Base-by-base conservation (phyloP, 2,329 filamentous ascomycete species). In the Myriangium duriaei region DNA sequence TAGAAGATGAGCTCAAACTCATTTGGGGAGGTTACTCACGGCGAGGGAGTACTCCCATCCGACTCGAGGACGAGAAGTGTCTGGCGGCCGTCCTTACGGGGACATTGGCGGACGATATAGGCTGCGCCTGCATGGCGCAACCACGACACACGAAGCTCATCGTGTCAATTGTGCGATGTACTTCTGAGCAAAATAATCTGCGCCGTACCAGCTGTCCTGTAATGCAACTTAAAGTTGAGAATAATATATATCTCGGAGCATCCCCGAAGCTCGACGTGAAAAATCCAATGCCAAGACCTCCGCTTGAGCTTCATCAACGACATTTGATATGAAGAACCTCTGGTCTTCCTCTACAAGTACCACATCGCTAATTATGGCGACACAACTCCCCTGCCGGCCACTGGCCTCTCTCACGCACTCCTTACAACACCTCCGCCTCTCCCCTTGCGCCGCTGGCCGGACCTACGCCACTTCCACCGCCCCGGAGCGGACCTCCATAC, bases 401-500 rank as follows among this genome's bases (percentile, higher is more conserved):
- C 60, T 82, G 54, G 73, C 74, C 67, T 79, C 75, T 61, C 74
- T 82, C 56, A 82, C 81, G 61, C 65, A 72, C 18, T 62, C 74
- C 26, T 54, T 84, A 49, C 68, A 77, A 46, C 68, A 72, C 53
- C 61, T 69, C 32, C 65, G 74, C 34, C 47, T 48, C 24, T 52
- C 56, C 42, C 53, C 52, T 21, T 47, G 51, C 18, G 49, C 47
- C 44, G 45, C 37, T 11, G 46, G 52, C 12, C 47, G 55, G 43
- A 36, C 30, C 21, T 51, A 50, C 39, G 45, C 68, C 68, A 44
- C 69, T 72, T 40, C 61, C 56, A 39, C 49, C 54, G 29, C 52
- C 51, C 34, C 56, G 55, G 37, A 59, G 76, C 48, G 64, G 66
- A 42, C 60, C 78, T 56, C 58, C 3, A 26, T 5, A 14, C 14